Conservation (phyloP, 2,329 filamentous ascomycete genomes). For the Fusarium sacchari region DNA sequence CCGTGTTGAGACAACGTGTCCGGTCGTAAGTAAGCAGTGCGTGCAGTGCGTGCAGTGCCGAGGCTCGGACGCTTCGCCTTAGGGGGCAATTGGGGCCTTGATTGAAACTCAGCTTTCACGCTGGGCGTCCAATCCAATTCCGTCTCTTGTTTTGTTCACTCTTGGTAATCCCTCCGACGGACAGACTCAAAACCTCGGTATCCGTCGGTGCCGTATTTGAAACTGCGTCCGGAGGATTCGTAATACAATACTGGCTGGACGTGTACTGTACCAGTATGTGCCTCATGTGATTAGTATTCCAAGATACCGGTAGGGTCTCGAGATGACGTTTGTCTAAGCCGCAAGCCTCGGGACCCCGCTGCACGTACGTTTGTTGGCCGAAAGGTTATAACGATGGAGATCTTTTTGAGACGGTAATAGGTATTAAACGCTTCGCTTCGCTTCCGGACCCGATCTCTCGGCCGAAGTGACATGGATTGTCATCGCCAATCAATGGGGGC, state of each 20-base stretch:
- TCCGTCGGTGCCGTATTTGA: neutral
- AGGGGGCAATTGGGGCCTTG: constrained; percentile 22
- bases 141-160: neutral
- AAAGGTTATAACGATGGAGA: neutral
- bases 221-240: neutral
- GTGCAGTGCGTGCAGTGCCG: too few species aligned
- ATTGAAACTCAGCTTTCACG: neutral
- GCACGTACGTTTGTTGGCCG: neutral
- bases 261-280: neutral
- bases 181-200: neutral
- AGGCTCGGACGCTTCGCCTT: constrained; percentile 15
- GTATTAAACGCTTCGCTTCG: neutral
- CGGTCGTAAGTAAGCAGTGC: neutral
- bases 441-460: neutral
- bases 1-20: constrained; percentile 14
- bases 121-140: neutral
- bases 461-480: neutral
- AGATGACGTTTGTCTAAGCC: neutral
- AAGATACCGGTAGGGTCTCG: neutral
- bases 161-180: constrained; percentile 18
- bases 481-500: neutral
- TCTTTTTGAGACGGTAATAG: neutral
- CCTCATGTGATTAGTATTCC: neutral
- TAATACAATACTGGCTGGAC: too few species aligned
- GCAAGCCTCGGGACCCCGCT: neutral